phyloP scores from a whole-genome alignment of 495 filamentous ascomycete genomes.

The Daldinia grandis region DNA sequence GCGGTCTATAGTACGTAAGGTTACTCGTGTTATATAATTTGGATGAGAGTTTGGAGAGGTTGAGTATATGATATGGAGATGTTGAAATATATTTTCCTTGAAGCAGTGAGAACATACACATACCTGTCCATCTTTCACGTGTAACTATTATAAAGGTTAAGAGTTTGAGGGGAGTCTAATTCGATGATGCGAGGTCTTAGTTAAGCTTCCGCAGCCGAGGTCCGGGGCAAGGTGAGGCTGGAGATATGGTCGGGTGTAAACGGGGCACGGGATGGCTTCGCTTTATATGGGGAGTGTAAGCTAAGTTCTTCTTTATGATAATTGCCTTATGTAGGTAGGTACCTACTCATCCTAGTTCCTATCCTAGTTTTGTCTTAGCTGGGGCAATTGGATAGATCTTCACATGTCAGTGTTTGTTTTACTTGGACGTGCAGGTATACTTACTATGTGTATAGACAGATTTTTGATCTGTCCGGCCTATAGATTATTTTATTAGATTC shows the following conservation, averaged over 20 bases:
- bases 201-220: slow-evolving; percentile 3
- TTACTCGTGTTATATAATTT: not conserved
- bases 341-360: not conserved
- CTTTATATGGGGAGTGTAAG: not conserved
- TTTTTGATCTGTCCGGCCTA: not conserved
- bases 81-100: not conserved
- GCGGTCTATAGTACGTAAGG: not conserved
- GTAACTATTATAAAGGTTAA: not conserved
- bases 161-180: not conserved
- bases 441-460: not conserved
- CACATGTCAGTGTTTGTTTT: not conserved
- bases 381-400: not conserved
- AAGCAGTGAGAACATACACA: not conserved
- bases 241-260: slow-evolving; percentile 7
- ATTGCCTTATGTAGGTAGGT: no score
- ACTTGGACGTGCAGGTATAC: not conserved
- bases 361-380: not conserved
- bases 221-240: slow-evolving; percentile 5
- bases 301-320: not conserved
- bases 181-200: not conserved
- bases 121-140: not conserved
- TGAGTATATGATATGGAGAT: not conserved
- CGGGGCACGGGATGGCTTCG: not conserved
- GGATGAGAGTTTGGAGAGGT: not conserved
- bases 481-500: not conserved